A percentile compares a stretch with the other conserved stretches of the same genome.
phyloP scores from a whole-genome alignment of 2,329 filamentous ascomycete species.

The Aspergillus sp. region DNA sequence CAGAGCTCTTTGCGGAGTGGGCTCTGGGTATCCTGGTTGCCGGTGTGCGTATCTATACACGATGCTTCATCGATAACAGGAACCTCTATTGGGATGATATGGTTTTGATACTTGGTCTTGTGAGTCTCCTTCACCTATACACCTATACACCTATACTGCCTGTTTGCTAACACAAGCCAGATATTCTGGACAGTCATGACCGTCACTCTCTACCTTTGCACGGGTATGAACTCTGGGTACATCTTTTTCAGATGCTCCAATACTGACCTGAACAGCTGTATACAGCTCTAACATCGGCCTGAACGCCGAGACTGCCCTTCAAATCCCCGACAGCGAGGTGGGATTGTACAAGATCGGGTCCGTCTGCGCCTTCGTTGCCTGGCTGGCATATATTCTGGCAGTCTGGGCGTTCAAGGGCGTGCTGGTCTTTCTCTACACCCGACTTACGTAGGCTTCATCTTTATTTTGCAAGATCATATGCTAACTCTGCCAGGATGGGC shows the following conservation, averaged over 20 bases:
- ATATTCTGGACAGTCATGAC: constrained; percentile 20
- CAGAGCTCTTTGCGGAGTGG: constrained; percentile 22
- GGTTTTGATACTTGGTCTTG: constrained; percentile 6
- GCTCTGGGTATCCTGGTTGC: constrained; percentile 18
- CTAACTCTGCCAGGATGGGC: constrained; percentile 11
- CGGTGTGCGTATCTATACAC: constrained; percentile 19
- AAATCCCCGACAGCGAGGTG: constrained; percentile 13
- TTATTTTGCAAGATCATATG: not conserved
- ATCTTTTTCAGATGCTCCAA: not conserved
- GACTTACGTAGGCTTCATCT: constrained; percentile 16
- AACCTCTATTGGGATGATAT: constrained; percentile 20
- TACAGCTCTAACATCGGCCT: constrained; percentile 17
- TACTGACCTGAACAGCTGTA: constrained; percentile 1
- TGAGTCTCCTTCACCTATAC: too few relatives aligned
- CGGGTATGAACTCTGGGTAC: not conserved
- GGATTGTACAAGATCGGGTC: constrained; percentile 7
- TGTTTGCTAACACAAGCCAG: not conserved
- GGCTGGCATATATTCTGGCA: constrained; percentile 20
- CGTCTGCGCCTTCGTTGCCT: constrained; percentile 18
- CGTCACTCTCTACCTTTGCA: constrained; percentile 16
- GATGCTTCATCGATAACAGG: constrained; percentile 15
- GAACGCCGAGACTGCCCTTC: constrained; percentile 8
- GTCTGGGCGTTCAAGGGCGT: constrained; percentile 21
- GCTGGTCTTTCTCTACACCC: constrained; percentile 17
- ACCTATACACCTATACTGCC: too few relatives aligned